phyloP scores from a whole-genome alignment of 2,329 filamentous ascomycete genomes.

The Talaromyces sp. region DNA sequence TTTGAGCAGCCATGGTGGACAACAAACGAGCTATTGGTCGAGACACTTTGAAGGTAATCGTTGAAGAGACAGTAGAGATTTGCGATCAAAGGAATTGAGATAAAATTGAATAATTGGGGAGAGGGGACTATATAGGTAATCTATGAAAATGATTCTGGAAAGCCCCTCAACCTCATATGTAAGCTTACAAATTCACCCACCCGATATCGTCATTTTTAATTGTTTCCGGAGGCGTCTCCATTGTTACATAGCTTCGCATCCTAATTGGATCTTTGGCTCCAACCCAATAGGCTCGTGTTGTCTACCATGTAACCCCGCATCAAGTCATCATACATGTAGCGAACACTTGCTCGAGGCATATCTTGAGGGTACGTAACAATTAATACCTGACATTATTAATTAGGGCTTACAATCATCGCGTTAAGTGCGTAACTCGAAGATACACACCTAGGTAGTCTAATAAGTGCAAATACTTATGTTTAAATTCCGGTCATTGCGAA shows the following conservation, averaged over 20 bases:
- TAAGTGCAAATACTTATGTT: too few species aligned
- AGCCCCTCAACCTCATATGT: neutral
- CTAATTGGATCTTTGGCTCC: neutral
- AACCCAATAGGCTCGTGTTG: neutral
- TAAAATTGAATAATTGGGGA: neutral
- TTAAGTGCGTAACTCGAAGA: neutral
- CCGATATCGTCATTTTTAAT: neutral
- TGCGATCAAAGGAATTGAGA: neutral
- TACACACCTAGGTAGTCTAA: neutral
- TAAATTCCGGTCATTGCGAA: too few species aligned
- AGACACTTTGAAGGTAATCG: conserved; percentile 4
- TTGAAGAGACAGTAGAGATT: neutral
- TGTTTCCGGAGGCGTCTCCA: neutral
- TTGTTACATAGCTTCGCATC: neutral
- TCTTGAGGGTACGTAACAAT: neutral
- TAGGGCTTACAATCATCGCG: neutral
- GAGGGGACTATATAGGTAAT: neutral
- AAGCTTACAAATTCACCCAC: conserved; percentile 3
- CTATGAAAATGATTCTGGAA: neutral
- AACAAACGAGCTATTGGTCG: conserved; percentile 18
- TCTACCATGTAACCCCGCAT: neutral
- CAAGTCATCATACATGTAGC: neutral
- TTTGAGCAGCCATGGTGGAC: conserved; percentile 25
- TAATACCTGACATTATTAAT: neutral
- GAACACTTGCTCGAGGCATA: neutral